Percentiles rank a stretch among this genome's conserved stretches.
Evolutionary conservation across 805 yeast genomes (phyloP).

Genomic region (Saccharomycopsis sp.): DNA sequence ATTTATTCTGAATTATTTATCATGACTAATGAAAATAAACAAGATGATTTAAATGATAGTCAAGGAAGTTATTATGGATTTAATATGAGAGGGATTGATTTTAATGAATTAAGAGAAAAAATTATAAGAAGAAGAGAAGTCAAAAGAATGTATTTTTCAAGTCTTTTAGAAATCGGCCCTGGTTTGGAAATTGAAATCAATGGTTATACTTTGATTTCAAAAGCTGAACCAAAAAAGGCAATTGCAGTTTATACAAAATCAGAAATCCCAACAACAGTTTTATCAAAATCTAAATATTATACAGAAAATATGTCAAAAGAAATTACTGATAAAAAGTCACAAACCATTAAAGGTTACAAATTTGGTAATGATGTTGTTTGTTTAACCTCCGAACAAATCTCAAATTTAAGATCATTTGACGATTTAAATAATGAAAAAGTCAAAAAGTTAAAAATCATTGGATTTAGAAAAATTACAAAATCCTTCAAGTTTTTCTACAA

Average conservation of each 20-base stretch:
- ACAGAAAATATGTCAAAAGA: slow-evolving; percentile 30
- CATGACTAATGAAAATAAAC: slow-evolving; percentile 19
- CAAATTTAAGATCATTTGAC: slow-evolving; percentile 25
- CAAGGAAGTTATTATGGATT: slow-evolving; percentile 8
- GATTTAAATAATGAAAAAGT: slow-evolving; percentile 16
- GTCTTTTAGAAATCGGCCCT: slow-evolving; percentile 48
- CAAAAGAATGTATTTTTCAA: slow-evolving; percentile 49
- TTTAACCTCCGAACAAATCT: slow-evolving; percentile 29
- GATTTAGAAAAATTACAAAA: slow-evolving; percentile 42
- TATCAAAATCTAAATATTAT: slow-evolving; percentile 31
- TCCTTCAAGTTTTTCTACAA: slow-evolving; percentile 42
- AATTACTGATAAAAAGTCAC: slow-evolving; percentile 28
- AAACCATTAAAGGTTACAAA: slow-evolving; percentile 29
- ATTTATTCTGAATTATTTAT: slow-evolving; percentile 46
- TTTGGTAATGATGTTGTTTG: slow-evolving; percentile 38
- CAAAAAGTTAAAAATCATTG: slow-evolving; percentile 44
- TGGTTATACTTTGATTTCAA: slow-evolving; percentile 57
- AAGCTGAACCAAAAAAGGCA: slow-evolving; percentile 40
- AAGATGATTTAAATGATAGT: slow-evolving; percentile 29
- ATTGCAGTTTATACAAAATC: slow-evolving; percentile 44
- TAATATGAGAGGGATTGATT: slow-evolving; percentile 26
- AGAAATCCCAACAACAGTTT: slow-evolving; percentile 42
- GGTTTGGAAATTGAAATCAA: slow-evolving; percentile 51
- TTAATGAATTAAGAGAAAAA: slow-evolving; percentile 33
- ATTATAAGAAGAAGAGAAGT: slow-evolving; percentile 52